phyloP scores from a whole-genome alignment of 441 rosid genomes.

The Gossypium gossypioides region DNA sequence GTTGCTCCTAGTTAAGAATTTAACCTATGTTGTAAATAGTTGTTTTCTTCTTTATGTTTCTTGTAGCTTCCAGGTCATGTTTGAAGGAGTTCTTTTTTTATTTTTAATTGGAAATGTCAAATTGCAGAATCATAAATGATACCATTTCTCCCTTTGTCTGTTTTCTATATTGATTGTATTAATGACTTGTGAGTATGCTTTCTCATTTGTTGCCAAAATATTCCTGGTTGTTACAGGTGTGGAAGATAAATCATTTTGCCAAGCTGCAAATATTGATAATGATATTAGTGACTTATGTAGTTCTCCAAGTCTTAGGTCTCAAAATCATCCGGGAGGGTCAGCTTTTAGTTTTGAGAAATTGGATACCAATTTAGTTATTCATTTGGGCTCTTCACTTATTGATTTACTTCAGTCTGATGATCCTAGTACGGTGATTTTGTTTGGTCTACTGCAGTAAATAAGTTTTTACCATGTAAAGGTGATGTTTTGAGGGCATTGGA shows the following conservation, averaged over 20 bases:
- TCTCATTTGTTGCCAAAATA: background rate
- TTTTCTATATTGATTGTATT: background rate
- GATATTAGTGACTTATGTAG: slow-evolving; percentile 48
- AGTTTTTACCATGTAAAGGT: slow-evolving; percentile 55
- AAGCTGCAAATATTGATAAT: slow-evolving; percentile 37
- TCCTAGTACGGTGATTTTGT: slow-evolving; percentile 37
- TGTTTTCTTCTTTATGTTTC: background rate
- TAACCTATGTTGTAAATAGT: background rate
- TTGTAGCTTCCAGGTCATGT: background rate
- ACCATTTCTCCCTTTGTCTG: background rate
- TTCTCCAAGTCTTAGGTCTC: slow-evolving; percentile 55
- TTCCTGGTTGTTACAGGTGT: slow-evolving; percentile 39
- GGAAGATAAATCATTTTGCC: slow-evolving; percentile 55
- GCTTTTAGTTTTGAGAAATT: slow-evolving; percentile 65
- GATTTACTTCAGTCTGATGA: slow-evolving; percentile 67
- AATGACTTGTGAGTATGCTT: background rate
- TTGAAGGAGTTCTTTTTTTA: background rate
- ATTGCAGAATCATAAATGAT: background rate
- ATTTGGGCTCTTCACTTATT: slow-evolving; percentile 50
- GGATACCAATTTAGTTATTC: slow-evolving; percentile 39
- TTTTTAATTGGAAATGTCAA: background rate
- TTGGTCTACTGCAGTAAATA: slow-evolving; percentile 46
- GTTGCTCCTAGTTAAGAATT: background rate
- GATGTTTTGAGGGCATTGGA: slow-evolving; percentile 63
- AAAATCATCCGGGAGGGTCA: slow-evolving; percentile 39